Percentiles rank a stretch among this genome's conserved stretches.
Evolutionary conservation across 192 early-diverging fungal genomes (phyloP).

Genomic region (Coemansia javaensis): DNA sequence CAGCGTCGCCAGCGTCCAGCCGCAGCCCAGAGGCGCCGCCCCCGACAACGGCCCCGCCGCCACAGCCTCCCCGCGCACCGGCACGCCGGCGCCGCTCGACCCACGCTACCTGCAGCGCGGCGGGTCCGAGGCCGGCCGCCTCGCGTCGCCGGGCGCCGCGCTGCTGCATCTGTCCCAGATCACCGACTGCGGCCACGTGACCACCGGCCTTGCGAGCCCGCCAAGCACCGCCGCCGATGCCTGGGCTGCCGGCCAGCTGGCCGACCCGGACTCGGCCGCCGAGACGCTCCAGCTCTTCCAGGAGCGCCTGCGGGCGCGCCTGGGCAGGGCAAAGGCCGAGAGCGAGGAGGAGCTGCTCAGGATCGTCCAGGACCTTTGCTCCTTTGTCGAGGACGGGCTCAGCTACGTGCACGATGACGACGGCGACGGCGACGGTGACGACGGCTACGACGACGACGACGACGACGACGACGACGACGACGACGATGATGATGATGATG

Average conservation of each 20-base stretch:
- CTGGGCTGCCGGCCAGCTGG: neutral
- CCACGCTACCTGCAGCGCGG: conserved; percentile 29
- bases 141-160: conserved; percentile 4
- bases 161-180: conserved; percentile 16
- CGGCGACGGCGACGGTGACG: neutral
- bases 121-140: conserved; percentile 32
- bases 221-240: neutral
- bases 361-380: conserved; percentile 32
- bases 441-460: neutral
- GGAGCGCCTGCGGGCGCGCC: conserved; percentile 13
- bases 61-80: conserved; percentile 7
- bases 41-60: too few species aligned
- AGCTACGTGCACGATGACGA: conserved; percentile 37
- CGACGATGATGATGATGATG: neutral
- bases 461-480: neutral
- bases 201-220: neutral
- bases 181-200: conserved; percentile 5
- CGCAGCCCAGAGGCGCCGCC: neutral
- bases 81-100: conserved; percentile 5
- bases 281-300: conserved; percentile 18
- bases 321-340: conserved; percentile 27
- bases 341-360: conserved; percentile 37
- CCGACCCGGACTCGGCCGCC: conserved; percentile 7
- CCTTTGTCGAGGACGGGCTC: conserved; percentile 45
- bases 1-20: conserved; percentile 1